Percentiles rank a stretch among this genome's conserved stretches.
Conservation (phyloP, 139 green algal species). For the Astrephomene gubernaculifera region DNA sequence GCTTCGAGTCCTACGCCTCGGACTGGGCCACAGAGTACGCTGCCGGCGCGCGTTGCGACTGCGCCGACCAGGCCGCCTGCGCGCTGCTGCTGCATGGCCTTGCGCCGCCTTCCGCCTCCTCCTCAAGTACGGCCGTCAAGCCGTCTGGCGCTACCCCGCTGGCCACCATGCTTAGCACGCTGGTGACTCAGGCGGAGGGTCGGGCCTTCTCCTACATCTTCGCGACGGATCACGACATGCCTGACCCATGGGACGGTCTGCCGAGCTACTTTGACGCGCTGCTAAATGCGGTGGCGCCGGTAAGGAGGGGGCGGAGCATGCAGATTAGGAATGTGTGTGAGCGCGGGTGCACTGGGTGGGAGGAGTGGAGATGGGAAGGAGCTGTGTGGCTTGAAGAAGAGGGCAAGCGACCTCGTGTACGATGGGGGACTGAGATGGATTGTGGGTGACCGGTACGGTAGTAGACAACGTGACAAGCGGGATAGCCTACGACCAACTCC, state of each 20-base stretch:
- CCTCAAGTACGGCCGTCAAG: no score
- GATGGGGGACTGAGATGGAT: no score
- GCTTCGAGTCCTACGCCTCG: conserved; percentile 37
- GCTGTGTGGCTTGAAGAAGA: no score
- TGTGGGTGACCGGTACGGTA: no score
- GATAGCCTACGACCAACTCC: no score
- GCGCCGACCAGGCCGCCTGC: background rate
- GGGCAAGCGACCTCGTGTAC: no score
- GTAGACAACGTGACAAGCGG: no score
- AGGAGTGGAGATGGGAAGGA: no score
- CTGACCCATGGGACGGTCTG: conserved; percentile 30
- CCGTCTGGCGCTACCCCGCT: no score
- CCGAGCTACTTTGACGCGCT: conserved; percentile 7
- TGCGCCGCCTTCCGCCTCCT: background rate
- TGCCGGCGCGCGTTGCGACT: conserved; percentile 6
- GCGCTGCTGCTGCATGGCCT: conserved; percentile 18
- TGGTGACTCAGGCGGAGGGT: background rate
- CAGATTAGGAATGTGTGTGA: no score
- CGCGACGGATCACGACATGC: conserved; percentile 13
- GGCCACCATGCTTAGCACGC: background rate
- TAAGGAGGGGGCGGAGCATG: no score
- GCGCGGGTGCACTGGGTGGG: no score
- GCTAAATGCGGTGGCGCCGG: background rate
- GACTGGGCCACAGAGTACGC: background rate
- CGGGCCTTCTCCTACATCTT: conserved; percentile 7